Base-by-base conservation (phyloP, 768 basidiomycete species). In the Naganishia antarctica region DNA sequence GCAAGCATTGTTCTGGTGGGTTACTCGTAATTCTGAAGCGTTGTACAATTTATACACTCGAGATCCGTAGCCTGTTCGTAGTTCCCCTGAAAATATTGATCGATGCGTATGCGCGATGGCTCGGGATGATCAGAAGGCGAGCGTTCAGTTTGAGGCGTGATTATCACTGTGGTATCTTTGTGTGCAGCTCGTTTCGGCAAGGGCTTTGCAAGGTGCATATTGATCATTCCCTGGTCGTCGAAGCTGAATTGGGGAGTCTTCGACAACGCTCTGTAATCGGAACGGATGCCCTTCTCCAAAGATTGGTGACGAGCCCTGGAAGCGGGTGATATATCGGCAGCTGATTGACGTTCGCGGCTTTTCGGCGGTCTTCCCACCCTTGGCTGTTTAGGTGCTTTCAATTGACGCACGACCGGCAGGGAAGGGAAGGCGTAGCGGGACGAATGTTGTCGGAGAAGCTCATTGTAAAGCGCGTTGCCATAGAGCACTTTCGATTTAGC, bases 181-280 rank as follows among this genome's bases (percentile, higher is more conserved):
- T n/a, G n/a, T n/a, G n/a, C n/a, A n/a, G 21, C 25, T 48, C 23
- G n/a, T 26, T 23, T 48, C 13, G 23, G n/a, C 46, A 48, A 23
- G 12, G 46, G 46, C 26, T 48, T 48, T 21, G 46, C 21, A 26
- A 23, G 21, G 12, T 16, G 46, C 46, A 48, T 48, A 12, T 21
- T 26, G 13, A 48, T 48, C 21, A 23, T 48, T 12, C 23, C 46
- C 12, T 12, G 21, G 2, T 21, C 21, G 21, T 48, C 46, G 23
- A 48, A 48, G 46, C 21, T n/a, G 26, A 48, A 48, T 23, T 48
- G n/a, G n/a, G 46, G 46, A 21, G 46, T 48, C 21, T 26, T 26
- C 26, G 8, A 12, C 21, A 21, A 26, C 21, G 46, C 46, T 48
- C 46, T 16, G 25, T 48, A 48, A 9, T 48, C 25, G 12, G 21